Evolutionary conservation across 106 monocot species (phyloP).

Genomic region (Chionographis japonica): DNA sequence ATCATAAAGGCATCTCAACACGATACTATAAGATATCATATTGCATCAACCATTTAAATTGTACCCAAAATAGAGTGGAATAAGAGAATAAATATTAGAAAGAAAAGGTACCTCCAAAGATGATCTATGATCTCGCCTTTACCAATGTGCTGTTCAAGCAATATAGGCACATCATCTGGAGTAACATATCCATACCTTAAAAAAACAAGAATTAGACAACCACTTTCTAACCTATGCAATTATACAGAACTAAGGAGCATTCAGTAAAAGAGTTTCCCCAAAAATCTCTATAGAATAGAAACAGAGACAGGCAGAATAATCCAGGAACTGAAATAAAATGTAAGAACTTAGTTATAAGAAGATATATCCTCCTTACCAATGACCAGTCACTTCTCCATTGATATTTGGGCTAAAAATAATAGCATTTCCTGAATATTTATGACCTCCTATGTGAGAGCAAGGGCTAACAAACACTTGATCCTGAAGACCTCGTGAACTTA

Average conservation of each 20-base stretch:
- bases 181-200: constrained; percentile 74
- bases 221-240: too few species aligned
- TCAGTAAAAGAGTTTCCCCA: too few species aligned
- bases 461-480: constrained; percentile 63
- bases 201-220: background rate
- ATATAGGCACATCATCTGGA: constrained; percentile 46
- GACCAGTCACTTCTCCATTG: constrained; percentile 70
- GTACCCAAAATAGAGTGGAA: background rate
- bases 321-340: background rate
- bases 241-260: too few species aligned
- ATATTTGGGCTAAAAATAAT: constrained; percentile 58
- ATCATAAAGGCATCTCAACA: too few species aligned
- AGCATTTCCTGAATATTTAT: constrained; percentile 97
- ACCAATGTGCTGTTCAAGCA: constrained; percentile 62
- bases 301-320: background rate
- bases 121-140: constrained; percentile 46
- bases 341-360: too few species aligned
- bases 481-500: constrained; percentile 49
- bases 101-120: constrained; percentile 54
- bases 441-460: constrained; percentile 93
- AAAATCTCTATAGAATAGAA: too few species aligned
- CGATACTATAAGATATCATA: too few species aligned
- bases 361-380: constrained; percentile 52
- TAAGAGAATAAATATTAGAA: background rate
- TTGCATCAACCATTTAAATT: too few species aligned